Percentiles rank a stretch among this genome's conserved stretches.
Evolutionary conservation across 345 rosid genomes (phyloP).

Genomic region (Physaria fendleri): DNA sequence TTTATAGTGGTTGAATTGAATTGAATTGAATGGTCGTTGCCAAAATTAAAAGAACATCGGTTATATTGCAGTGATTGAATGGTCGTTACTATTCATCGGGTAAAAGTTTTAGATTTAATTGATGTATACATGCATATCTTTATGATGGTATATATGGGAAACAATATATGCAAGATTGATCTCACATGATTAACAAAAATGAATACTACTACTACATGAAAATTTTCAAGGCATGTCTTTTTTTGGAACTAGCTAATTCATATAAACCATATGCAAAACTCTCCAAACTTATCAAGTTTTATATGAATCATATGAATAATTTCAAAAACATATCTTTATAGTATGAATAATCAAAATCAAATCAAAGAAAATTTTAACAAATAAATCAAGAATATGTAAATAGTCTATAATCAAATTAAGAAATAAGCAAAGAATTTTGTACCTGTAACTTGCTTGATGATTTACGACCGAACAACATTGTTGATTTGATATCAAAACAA

Average conservation of each 20-base stretch:
- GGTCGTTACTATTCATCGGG: too few species aligned
- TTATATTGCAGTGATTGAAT: too few species aligned
- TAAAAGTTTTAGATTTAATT: background rate
- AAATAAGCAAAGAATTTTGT: background rate
- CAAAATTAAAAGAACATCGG: too few species aligned
- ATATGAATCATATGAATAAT: background rate
- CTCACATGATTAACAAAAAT: background rate
- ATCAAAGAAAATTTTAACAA: background rate
- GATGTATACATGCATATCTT: background rate
- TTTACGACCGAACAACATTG: slow-evolving; percentile 42
- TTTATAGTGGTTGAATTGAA: too few species aligned
- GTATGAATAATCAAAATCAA: slow-evolving; percentile 2
- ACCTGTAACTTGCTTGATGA: slow-evolving; percentile 42
- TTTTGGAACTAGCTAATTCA: background rate
- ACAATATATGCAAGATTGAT: background rate
- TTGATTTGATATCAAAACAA: slow-evolving; percentile 40
- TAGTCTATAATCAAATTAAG: background rate
- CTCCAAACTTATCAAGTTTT: background rate
- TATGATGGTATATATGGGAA: background rate
- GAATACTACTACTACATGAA: background rate
- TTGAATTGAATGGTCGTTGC: too few species aligned
- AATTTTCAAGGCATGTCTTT: background rate
- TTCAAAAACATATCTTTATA: background rate
- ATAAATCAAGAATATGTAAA: background rate
- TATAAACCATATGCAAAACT: background rate